Evolutionary conservation across 2,329 filamentous ascomycete species (phyloP).

Genomic region (Mariannaea elegans): DNA sequence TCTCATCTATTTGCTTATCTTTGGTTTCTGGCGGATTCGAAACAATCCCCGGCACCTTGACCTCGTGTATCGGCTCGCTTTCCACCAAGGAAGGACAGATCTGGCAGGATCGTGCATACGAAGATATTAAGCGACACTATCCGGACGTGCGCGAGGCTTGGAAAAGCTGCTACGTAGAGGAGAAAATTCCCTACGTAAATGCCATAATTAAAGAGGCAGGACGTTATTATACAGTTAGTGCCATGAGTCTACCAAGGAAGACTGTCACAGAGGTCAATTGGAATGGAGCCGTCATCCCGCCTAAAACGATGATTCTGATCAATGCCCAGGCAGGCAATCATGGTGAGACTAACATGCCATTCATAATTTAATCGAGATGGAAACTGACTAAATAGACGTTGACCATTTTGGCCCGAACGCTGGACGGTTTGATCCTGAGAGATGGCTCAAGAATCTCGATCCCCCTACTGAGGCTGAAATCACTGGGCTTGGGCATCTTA

Average conservation of each 20-base stretch:
- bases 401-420: conserved; percentile 59
- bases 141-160: conserved; percentile 57
- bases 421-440: conserved; percentile 57
- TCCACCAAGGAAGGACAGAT: conserved; percentile 57
- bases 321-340: conserved; percentile 65
- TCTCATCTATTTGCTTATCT: conserved; percentile 61
- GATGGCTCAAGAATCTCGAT: conserved; percentile 53
- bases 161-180: conserved; percentile 52
- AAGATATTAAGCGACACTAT: conserved; percentile 59
- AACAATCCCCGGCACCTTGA: conserved; percentile 63
- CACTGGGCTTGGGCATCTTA: conserved; percentile 52
- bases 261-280: conserved; percentile 59
- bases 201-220: conserved; percentile 62
- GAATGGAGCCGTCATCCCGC: conserved; percentile 60
- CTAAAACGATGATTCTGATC: conserved; percentile 63
- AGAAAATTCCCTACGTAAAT: conserved; percentile 58
- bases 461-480: conserved; percentile 45
- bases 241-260: conserved; percentile 62
- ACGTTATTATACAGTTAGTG: conserved; percentile 61
- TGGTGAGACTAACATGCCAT: conserved; percentile 42
- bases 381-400: conserved; percentile 46
- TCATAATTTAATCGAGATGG: no score
- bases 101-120: conserved; percentile 62
- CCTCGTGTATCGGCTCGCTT: conserved; percentile 59
- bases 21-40: conserved; percentile 64